phyloP scores from a whole-genome alignment of 2,329 filamentous ascomycete species.

The Juglanconis oblonga region DNA sequence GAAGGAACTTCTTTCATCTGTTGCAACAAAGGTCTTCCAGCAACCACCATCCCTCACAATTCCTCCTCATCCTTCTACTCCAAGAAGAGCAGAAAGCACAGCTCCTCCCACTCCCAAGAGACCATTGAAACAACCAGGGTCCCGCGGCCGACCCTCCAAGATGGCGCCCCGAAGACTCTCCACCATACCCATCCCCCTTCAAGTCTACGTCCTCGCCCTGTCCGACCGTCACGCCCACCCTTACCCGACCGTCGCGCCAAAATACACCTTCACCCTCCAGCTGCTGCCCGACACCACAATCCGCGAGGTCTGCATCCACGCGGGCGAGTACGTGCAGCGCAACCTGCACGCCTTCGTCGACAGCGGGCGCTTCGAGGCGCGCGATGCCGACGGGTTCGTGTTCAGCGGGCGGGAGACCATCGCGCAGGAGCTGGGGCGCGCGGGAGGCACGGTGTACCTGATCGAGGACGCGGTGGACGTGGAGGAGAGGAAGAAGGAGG shows the following conservation, averaged over 20 bases:
- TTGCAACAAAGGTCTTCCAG: no score
- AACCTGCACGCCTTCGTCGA: neutral
- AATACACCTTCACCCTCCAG: conserved; percentile 6
- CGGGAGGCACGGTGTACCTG: conserved; percentile 8
- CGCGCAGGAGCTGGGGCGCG: neutral
- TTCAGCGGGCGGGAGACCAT: conserved; percentile 7
- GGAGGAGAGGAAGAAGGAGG: neutral
- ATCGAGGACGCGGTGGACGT: conserved; percentile 1
- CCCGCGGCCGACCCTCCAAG: neutral
- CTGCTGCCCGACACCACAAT: conserved; percentile 12
- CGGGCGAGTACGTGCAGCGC: neutral
- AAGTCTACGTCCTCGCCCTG: neutral
- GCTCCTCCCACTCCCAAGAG: no score
- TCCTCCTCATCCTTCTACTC: no score
- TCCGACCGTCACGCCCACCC: neutral
- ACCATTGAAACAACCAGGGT: no score
- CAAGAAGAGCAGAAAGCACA: no score
- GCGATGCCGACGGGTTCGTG: conserved; percentile 9
- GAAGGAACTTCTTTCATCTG: no score
- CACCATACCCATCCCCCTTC: neutral
- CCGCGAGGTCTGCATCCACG: conserved; percentile 9
- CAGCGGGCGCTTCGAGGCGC: conserved; percentile 9
- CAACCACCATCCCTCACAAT: no score
- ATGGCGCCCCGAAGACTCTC: neutral
- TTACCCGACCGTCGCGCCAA: neutral